Evolutionary conservation across 441 rosid genomes (phyloP), one percentile per base, ranked within the genome.

Genomic region (Adansonia grandidieri): DNA sequence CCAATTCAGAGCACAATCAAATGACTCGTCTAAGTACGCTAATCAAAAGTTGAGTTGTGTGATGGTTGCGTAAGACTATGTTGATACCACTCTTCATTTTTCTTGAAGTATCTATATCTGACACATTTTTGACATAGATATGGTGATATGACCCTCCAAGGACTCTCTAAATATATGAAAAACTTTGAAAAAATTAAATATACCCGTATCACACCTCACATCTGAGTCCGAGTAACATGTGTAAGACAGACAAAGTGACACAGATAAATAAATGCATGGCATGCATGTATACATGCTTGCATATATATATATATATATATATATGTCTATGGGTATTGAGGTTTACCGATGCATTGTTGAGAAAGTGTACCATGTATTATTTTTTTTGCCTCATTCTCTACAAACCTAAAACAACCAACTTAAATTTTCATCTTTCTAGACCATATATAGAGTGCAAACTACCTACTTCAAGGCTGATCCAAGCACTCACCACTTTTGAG

Each of bases 401-500:
- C 64, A 28, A 73, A 58, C 66, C 40, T 54, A 45, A 56, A 6
- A 44, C 56, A 56, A 65, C 28, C 53, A n/a, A 13, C 11, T 53
- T 15, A 50, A 70, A 20, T 9, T 9, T 22, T n/a, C 3, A 32
- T 4, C 24, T 75, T 48, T 75, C 44, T 6, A 20, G 5, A 15
- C 40, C 40, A 20, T 2, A 0, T 37, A 64, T 56, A 17, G 48
- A 64, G 5, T 4, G 5, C 7, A 68, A 67, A 7, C 2, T 67
- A 67, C 28, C 53, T 17, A 74, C 14, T 0, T 57, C 22, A 32
- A 67, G 37, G 60, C 22, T 5, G n/a, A 67, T 50, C 60, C 68
- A 75, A 74, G 44, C 9, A 77, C 95, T 74, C 40, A 91, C 99
- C 99, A 96, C 83, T 91, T 96, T 81, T 96, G 98, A 8, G 97